phyloP scores from a whole-genome alignment of 192 early-diverging fungal genomes.

The Mortierella antarctica region DNA sequence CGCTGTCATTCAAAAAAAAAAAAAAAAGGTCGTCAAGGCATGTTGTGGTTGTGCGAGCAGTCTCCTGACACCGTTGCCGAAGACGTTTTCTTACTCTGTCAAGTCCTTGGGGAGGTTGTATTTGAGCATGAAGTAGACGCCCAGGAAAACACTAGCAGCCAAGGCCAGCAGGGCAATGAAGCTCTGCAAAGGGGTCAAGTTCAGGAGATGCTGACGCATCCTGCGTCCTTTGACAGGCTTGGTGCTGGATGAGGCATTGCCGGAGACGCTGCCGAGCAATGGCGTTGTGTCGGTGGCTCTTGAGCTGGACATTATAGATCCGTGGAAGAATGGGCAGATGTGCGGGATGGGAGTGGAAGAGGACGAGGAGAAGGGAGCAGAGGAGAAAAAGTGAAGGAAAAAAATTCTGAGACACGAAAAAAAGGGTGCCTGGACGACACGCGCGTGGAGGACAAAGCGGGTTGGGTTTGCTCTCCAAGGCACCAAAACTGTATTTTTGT shows the following conservation, averaged over 20 bases:
- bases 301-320: slow-evolving; percentile 3
- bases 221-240: slow-evolving; percentile 6
- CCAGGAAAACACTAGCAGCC: slow-evolving; percentile 3
- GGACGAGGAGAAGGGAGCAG: not conserved
- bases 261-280: slow-evolving; percentile 30
- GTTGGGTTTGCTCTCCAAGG: not conserved
- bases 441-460: not conserved
- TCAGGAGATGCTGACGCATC: slow-evolving; percentile 17
- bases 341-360: slow-evolving; percentile 6
- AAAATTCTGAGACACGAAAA: not conserved
- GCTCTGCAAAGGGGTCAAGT: slow-evolving; percentile 40
- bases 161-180: slow-evolving; percentile 20
- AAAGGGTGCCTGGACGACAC: not conserved
- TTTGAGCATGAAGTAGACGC: slow-evolving; percentile 34
- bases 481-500: too few species aligned
- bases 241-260: slow-evolving; percentile 5
- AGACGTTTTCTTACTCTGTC: slow-evolving; percentile 24
- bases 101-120: slow-evolving; percentile 37
- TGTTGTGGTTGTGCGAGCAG: too few species aligned
- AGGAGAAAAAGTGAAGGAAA: not conserved
- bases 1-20: slow-evolving; percentile 21
- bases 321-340: slow-evolving; percentile 1
- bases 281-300: slow-evolving; percentile 26
- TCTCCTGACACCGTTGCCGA: not conserved
- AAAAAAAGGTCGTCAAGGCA: not conserved